A percentile compares a stretch with the other conserved stretches of the same genome.
Conservation (phyloP, 345 rosid species). For the Garcia nutans region DNA sequence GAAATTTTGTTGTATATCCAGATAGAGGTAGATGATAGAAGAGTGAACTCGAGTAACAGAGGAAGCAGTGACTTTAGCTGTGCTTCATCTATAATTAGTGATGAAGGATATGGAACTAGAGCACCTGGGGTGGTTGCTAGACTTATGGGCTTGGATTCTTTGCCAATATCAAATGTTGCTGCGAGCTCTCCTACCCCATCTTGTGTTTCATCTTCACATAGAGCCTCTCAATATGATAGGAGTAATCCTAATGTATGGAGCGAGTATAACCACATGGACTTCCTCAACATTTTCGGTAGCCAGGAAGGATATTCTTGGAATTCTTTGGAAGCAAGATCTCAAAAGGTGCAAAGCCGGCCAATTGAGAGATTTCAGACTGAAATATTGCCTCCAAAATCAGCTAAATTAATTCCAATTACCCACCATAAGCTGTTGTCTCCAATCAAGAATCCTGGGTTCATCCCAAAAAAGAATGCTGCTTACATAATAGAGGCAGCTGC, state of each 20-base stretch:
- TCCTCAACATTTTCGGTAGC: constrained; percentile 32
- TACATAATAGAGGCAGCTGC: constrained; percentile 80
- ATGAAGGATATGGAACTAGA: constrained; percentile 57
- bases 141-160: constrained; percentile 91
- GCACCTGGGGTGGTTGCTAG: constrained; percentile 91
- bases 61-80: constrained; percentile 52
- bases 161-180: constrained; percentile 54
- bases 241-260: constrained; percentile 36
- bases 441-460: constrained; percentile 57
- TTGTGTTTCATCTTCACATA: constrained; percentile 32
- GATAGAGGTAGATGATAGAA: constrained; percentile 48
- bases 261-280: constrained; percentile 43
- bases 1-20: constrained; percentile 23
- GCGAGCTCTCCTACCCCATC: constrained; percentile 41
- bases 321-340: constrained; percentile 37
- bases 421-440: constrained; percentile 80
- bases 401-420: constrained; percentile 58
- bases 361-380: constrained; percentile 82
- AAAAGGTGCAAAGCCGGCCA: constrained; percentile 45
- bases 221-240: constrained; percentile 33
- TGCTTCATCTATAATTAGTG: constrained; percentile 66
- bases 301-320: constrained; percentile 37
- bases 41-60: constrained; percentile 40
- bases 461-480: constrained; percentile 47
- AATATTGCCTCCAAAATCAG: constrained; percentile 67